Evolutionary conservation across 768 basidiomycete species (phyloP).

Genomic region (Lyophyllum semitale): DNA sequence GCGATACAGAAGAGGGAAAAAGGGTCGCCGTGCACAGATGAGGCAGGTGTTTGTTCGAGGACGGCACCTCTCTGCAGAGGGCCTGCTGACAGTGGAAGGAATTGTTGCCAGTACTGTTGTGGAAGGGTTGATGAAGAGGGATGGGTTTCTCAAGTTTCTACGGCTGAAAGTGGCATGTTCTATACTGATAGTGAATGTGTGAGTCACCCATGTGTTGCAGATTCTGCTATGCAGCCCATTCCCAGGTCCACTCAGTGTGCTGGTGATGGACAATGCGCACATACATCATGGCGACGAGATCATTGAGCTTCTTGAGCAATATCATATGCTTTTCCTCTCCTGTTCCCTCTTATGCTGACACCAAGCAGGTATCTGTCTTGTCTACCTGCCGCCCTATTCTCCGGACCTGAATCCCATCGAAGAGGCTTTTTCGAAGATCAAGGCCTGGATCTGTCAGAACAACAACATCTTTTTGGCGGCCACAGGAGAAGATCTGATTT

Average conservation of each 20-base stretch:
- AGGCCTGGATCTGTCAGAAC: slow-evolving; percentile 27
- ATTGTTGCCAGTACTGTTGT: slow-evolving; percentile 27
- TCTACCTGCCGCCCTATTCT: slow-evolving; percentile 39
- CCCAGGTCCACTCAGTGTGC: slow-evolving; percentile 28
- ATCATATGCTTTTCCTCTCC: no score
- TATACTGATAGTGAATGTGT: no score
- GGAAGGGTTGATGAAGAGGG: slow-evolving; percentile 29
- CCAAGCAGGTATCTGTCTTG: slow-evolving; percentile 22
- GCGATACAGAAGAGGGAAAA: slow-evolving; percentile 20
- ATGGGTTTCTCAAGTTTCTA: slow-evolving; percentile 24
- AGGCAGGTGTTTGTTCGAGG: slow-evolving; percentile 31
- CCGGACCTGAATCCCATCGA: slow-evolving; percentile 43
- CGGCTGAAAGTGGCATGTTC: slow-evolving; percentile 25
- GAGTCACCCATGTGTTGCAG: slow-evolving; percentile 12
- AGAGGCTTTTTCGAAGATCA: slow-evolving; percentile 39
- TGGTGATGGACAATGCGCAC: slow-evolving; percentile 34
- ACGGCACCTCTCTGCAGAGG: slow-evolving; percentile 23
- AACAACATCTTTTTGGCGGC: slow-evolving; percentile 1
- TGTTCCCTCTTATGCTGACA: no score
- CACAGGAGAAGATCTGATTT: slow-evolving; percentile 21
- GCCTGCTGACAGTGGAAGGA: slow-evolving; percentile 30
- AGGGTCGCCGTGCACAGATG: slow-evolving; percentile 22
- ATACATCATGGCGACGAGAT: slow-evolving; percentile 33
- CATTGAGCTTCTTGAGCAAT: slow-evolving; percentile 21
- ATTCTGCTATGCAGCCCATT: slow-evolving; percentile 24